These are phyloP conservation scores for Xylaria longipes DNA, from an alignment of 495 filamentous ascomycete genomes.

Conservation along the genomic window DNA sequence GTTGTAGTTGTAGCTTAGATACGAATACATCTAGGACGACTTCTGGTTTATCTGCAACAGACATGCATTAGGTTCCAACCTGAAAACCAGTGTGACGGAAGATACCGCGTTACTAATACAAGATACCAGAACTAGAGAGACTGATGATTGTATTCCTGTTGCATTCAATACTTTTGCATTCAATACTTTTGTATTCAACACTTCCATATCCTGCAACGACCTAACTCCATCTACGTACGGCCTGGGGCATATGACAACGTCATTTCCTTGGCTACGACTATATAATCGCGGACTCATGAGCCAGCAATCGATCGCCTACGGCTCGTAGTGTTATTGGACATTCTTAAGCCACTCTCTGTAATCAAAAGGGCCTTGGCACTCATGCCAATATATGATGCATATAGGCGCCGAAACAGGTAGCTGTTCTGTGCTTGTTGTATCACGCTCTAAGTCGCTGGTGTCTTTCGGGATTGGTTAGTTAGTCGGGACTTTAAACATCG, in stretches of 20 bases:
- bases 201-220: neutral
- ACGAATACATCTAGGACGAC: conserved; percentile 4
- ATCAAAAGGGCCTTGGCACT: neutral
- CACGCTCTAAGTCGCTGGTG: neutral
- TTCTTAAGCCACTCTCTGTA: neutral
- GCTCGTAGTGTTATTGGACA: neutral
- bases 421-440: neutral
- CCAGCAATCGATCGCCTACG: neutral
- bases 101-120: neutral
- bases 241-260: neutral
- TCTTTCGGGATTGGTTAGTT: neutral
- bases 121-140: neutral
- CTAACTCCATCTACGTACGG: too few relatives aligned
- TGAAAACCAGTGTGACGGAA: neutral
- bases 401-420: neutral
- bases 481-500: neutral
- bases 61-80: neutral
- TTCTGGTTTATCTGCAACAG: neutral
- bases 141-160: neutral
- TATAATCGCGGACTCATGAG: neutral
- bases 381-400: neutral
- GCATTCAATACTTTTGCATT: too few relatives aligned
- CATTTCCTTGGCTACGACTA: neutral
- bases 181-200: too few relatives aligned
- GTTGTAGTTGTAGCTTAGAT: conserved; percentile 14